Base-by-base conservation (phyloP, 2,329 filamentous ascomycete species). In the Purpureocillium takamizusanense region DNA sequence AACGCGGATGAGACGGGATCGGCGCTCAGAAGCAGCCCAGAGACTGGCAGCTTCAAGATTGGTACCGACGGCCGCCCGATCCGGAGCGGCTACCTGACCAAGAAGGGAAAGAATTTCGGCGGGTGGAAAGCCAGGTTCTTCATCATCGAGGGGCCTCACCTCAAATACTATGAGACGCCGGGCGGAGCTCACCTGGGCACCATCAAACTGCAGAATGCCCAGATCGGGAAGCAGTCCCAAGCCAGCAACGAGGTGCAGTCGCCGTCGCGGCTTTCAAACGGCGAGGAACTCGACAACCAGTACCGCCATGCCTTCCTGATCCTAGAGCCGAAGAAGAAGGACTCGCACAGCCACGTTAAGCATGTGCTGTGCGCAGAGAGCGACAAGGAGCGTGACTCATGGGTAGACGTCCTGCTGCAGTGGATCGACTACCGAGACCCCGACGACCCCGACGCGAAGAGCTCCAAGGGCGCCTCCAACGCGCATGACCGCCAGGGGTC, bases 21-120 rank as follows among this genome's bases (percentile, higher is more conserved):
- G 4, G 42, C 51, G 14, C 48, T 46, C 10, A 51, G 49, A 15
- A 41, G 45, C 2, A 42, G 42, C 13, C 42, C 48, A 4, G 56
- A 58, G 35, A 46, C 41, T 3, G 56, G 45, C 23, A 44, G 62
- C 58, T 31, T 57, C 55, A 38, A 56, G 53, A 64, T 67, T 4
- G 76, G 78, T 1, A 70, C 77, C 6, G 77, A 81, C 50, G 78
- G 79, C 4, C 77, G 80, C 35, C 78, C 83, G 8, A 72, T 81
- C 42, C 87, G 86, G 54, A 89, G 81, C 54, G 92, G 92, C 8
- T 98, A 97, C 59, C 67, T 98, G 36, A 97, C 92, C 2, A 98
- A 98, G 66, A 78, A 86, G 49, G 92, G 92, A 35, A 98, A 98
- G 70, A 97, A 97, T 54, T 98, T 98, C 63, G 92, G 92, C 37